Base-by-base conservation (phyloP, 108 stramenopile genomes). In the Nitzschia palea region DNA sequence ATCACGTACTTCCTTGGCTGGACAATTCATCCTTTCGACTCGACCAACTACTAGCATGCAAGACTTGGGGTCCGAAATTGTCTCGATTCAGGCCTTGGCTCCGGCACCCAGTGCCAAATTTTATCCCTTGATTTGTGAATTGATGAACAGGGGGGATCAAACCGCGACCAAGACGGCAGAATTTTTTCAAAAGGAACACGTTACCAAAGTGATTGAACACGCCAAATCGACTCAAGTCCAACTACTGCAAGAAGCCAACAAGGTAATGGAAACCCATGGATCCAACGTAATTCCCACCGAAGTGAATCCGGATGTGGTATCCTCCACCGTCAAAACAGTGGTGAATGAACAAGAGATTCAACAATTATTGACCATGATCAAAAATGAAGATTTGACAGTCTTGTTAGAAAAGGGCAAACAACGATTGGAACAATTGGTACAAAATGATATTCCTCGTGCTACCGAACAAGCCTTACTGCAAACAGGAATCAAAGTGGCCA, bases 311-410 rank as follows among this genome's bases (percentile, higher is more conserved):
- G 31, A 28, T 56, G 37, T 37, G 4, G 22, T 23, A 14, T 1
- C 28, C 23, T 31, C 62, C 15, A 55, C 75, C 60, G 71, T 72
- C 27, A 77, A 56, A 36, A 25, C 60, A 18, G 67, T 58, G 0
- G 56, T 70, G 31, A 73, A 68, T 18, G 74, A 79, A 35, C 40
- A 84, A 25, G 78, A 89, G 65, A 62, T 89, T 20, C 70, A 84
- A 44, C 76, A 86, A 71, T 51, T 94, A 22, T 72, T 88, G 43
- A 52, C 68, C 58, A 89, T 94, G 86, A 67, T 94, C 25, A 88
- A 89, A 53, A 86, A 89, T 64, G 89, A 94, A 56, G 86, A 91
- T 59, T 67, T 94, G 55, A 88, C 88, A 6, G 76, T 76, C 1
- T 37, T 94, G 20, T 67, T 94, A 25, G 67, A 79, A 62, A 86